Evolutionary conservation across 2,329 filamentous ascomycete genomes (phyloP).

Genomic region (Pseudovirgaria hyperparasitica): DNA sequence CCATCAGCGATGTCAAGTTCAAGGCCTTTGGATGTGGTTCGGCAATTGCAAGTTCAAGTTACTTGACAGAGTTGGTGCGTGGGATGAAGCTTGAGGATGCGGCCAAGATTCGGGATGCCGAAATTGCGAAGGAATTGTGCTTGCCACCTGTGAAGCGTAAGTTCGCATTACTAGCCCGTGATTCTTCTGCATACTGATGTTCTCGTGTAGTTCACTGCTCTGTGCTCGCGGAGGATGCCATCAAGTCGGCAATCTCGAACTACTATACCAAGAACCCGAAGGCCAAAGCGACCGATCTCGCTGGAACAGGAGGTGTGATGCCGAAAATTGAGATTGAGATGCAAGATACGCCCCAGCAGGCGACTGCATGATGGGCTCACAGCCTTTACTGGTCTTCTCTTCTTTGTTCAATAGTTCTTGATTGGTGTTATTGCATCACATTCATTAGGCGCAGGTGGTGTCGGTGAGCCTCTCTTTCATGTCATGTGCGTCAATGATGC

Average conservation of each 20-base stretch:
- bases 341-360: slow-evolving; percentile 27
- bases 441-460: too few relatives aligned
- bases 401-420: too few relatives aligned
- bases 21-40: slow-evolving; percentile 95
- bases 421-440: too few relatives aligned
- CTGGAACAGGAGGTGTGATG: slow-evolving; percentile 58
- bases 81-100: slow-evolving; percentile 97
- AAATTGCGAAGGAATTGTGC: slow-evolving; percentile 94
- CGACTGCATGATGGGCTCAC: too few relatives aligned
- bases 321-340: slow-evolving; percentile 52
- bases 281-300: slow-evolving; percentile 59
- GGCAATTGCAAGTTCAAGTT: slow-evolving; percentile 88
- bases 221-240: slow-evolving; percentile 84
- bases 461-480: too few relatives aligned
- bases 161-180: slow-evolving; percentile 21
- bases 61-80: slow-evolving; percentile 85
- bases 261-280: slow-evolving; percentile 87
- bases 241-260: slow-evolving; percentile 82
- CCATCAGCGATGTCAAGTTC: slow-evolving; percentile 90
- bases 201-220: slow-evolving; percentile 64
- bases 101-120: slow-evolving; percentile 83
- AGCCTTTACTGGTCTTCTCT: too few relatives aligned
- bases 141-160: slow-evolving; percentile 75
- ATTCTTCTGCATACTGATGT: slow-evolving; percentile 4
- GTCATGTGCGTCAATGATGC: too few relatives aligned